Evolutionary conservation across 202 grass and related monocot genomes (phyloP), one percentile per base, ranked within the genome.

Genomic region (Setaria viridis): DNA sequence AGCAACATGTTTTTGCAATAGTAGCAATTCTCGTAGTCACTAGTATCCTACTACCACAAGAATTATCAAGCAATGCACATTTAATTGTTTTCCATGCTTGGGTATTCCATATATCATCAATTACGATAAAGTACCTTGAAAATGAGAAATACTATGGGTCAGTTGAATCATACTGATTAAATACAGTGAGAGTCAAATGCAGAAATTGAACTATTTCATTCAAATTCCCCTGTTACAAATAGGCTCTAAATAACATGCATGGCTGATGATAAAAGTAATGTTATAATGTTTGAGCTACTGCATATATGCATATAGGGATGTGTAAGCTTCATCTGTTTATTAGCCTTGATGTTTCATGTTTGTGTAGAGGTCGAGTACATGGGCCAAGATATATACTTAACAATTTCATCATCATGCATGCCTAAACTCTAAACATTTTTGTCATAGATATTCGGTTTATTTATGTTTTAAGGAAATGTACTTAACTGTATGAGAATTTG

Each of bases 1-100:
- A 84, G 37, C 67, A 76, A 62, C 81, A 84, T 0, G 39, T n/a
- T 60, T 77, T 85, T 30, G 71, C 82, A 62, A 85, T 2, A 29
- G 35, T 34, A 74, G 19, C 25, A 54, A 63, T 76, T 41, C 82
- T 69, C 50, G 82, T 85, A 6, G 82, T 85, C 34, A 68, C 65
- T 45, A 82, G 3, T 82, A 82, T 71, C 49, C 79, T 82, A 30
- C 79, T 82, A 11, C 79, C 79, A 70, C 20, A 58, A 19, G 6
- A 30, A 82, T 82, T 82, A 20, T 70, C 79, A 58, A 19, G 20
- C 34, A 82, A 45, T 15, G 50, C 65, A 20, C 79, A 82, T 82
- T 82, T 70, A 16, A 82, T 82, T 13, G 42, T 43, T 2, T 56
- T 57, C 79, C 79, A 82, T 43, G 54, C 35, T 70, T 70, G 48